phyloP scores from a whole-genome alignment of 805 yeast species.

The Starmerella scarabaei region DNA sequence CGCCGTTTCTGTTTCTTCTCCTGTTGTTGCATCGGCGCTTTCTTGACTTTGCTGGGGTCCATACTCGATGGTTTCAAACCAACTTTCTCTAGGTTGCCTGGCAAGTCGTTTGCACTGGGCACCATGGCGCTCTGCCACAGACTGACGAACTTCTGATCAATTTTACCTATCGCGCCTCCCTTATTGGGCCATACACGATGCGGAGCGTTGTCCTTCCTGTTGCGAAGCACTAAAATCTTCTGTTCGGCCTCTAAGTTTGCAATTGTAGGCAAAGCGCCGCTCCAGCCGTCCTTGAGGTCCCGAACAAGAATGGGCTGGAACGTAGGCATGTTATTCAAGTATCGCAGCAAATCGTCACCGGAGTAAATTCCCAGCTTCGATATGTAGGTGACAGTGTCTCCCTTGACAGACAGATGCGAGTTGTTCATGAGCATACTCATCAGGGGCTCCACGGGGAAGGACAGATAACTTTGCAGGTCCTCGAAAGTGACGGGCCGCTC shows the following conservation, averaged over 20 bases:
- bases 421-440: slow-evolving; percentile 60
- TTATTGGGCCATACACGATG: slow-evolving; percentile 80
- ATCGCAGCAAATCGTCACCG: slow-evolving; percentile 60
- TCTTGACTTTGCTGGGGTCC: slow-evolving; percentile 88
- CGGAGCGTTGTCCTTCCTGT: slow-evolving; percentile 90
- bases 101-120: slow-evolving; percentile 73
- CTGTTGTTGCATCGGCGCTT: slow-evolving; percentile 37
- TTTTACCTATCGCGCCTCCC: slow-evolving; percentile 57
- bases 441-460: slow-evolving; percentile 48
- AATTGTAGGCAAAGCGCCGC: slow-evolving; percentile 68
- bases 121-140: slow-evolving; percentile 71
- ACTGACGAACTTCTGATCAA: slow-evolving; percentile 69
- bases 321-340: slow-evolving; percentile 66
- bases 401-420: slow-evolving; percentile 62
- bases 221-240: slow-evolving; percentile 69
- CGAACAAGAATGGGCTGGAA: slow-evolving; percentile 79
- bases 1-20: slow-evolving; percentile 68
- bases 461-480: slow-evolving; percentile 55
- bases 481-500: slow-evolving; percentile 58
- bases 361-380: slow-evolving; percentile 79
- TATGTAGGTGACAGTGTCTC: slow-evolving; percentile 65
- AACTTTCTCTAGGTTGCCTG: slow-evolving; percentile 59
- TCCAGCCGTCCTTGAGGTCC: slow-evolving; percentile 84
- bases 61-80: slow-evolving; percentile 95
- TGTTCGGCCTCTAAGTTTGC: slow-evolving; percentile 64